Evolutionary conservation across 495 filamentous ascomycete genomes (phyloP).

Genomic region (Elasticomyces elasticus): DNA sequence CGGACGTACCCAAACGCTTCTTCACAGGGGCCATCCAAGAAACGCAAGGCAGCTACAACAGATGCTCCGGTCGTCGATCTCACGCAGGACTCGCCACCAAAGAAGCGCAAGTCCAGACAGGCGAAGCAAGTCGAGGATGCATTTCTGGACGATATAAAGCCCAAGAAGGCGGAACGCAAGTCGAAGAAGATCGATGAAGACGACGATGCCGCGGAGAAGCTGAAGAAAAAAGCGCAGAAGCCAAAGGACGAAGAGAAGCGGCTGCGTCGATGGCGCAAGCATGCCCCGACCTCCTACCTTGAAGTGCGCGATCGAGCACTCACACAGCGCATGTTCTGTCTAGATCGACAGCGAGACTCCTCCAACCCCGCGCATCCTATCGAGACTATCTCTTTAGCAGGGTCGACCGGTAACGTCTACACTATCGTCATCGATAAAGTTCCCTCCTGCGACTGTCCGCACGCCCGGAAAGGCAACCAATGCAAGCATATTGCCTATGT

Average conservation of each 20-base stretch:
- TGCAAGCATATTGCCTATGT: constrained; percentile 73
- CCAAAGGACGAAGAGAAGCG: constrained; percentile 18
- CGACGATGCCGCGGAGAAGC: constrained; percentile 36
- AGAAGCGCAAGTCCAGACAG: constrained; percentile 10
- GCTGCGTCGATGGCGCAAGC: constrained; percentile 14
- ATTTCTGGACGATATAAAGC: neutral
- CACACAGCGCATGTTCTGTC: constrained; percentile 46
- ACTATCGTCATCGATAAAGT: constrained; percentile 44
- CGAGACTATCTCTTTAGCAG: constrained; percentile 57
- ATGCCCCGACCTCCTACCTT: constrained; percentile 33
- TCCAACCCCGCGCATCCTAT: constrained; percentile 36
- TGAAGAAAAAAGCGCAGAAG: constrained; percentile 31
- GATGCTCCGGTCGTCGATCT: constrained; percentile 9
- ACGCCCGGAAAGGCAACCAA: constrained; percentile 43
- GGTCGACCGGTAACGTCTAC: constrained; percentile 73
- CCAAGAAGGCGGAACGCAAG: neutral
- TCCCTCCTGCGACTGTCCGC: constrained; percentile 58
- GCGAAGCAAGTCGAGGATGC: neutral
- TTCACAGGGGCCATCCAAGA: neutral
- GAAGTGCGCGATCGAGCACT: constrained; percentile 37
- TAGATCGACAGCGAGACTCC: constrained; percentile 37
- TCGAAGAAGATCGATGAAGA: neutral
- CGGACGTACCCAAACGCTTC: neutral
- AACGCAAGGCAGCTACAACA: constrained; percentile 2
- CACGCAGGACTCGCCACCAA: constrained; percentile 17